Evolutionary conservation across 345 rosid genomes (phyloP).

Genomic region (Fremontodendron californicum): DNA sequence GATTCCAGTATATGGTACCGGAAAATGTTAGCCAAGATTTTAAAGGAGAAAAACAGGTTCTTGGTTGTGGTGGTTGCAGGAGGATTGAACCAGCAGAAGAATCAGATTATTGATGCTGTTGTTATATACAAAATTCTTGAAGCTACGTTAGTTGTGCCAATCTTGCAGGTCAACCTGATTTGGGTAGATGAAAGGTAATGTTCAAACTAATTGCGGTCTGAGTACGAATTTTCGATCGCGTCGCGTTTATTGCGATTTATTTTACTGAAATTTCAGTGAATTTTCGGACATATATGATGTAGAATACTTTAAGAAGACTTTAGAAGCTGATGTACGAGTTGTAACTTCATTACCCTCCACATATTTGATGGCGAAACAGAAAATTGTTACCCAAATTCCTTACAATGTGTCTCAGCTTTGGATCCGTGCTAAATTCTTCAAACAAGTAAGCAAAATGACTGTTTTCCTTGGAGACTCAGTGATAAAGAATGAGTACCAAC

Average conservation of each 20-base stretch:
- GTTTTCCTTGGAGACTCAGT: no score
- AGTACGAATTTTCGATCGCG: no score
- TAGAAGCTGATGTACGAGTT: slow-evolving; percentile 51
- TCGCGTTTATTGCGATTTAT: no score
- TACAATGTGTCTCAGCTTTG: slow-evolving; percentile 54
- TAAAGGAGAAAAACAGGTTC: slow-evolving; percentile 57
- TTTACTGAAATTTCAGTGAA: slow-evolving; percentile 52
- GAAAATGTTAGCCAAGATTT: slow-evolving; percentile 35
- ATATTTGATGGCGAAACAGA: slow-evolving; percentile 53
- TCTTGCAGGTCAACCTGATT: slow-evolving; percentile 57
- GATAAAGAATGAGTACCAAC: no score
- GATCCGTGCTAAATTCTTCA: slow-evolving; percentile 60
- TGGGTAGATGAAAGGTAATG: slow-evolving; percentile 72
- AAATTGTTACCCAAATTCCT: slow-evolving; percentile 51
- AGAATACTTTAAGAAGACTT: slow-evolving; percentile 59
- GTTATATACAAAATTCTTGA: slow-evolving; percentile 68
- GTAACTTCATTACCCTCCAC: slow-evolving; percentile 68
- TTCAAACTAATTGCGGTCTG: no score
- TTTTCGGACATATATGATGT: slow-evolving; percentile 57
- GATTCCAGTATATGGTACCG: slow-evolving; percentile 48
- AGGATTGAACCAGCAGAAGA: slow-evolving; percentile 66
- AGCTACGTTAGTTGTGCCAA: slow-evolving; percentile 65
- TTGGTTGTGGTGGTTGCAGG: slow-evolving; percentile 66
- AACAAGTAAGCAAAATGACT: no score
- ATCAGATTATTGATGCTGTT: slow-evolving; percentile 70